Evolutionary conservation across 805 yeast species (phyloP), one percentile per base, ranked within the genome.

Genomic region (Pichia eremophila): DNA sequence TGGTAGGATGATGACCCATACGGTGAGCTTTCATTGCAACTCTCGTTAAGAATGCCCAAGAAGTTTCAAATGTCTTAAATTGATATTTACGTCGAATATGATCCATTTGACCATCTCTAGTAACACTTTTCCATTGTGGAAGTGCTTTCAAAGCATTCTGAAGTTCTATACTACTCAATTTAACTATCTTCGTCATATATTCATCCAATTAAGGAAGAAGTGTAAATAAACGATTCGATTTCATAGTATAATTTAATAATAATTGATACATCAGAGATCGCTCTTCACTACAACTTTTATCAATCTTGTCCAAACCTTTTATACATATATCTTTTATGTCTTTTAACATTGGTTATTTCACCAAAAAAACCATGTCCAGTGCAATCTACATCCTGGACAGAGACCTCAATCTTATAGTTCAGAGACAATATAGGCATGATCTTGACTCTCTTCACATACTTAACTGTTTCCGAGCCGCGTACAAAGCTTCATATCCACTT

Each of bases 1-100:
- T 76, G 0, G 79, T 79, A 0, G 93, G 91, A 59, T 85, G 95
- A 56, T 85, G 91, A 5, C 79, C 82, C 57, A 66, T 60, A 1
- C 70, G 55, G 57, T 82, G 84, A 0, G 85, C 72, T 45, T 78
- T 64, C 64, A 75, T 61, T 1, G 86, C 74, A 1, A 84, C 72
- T 41, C 71, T 70, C 28, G 76, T 79, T 18, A 85, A 62, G 56
- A 83, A 82, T 10, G 75, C 60, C 88, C 90, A 82, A 0, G 91
- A 81, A 39, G 72, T 72, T 50, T 78, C 79, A 57, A 74, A 85
- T 62, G 49, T 37, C 31, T 42, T 43, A 51, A 84, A 72, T 28
- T 59, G 62, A 53, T 70, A 69, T 18, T 68, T 59, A 32, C 72
- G 36, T 12, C 36, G 36, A 14, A 34, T 34, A 15, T 34, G 17